Evolutionary conservation across 2,329 filamentous ascomycete genomes (phyloP), one percentile per base, ranked within the genome.

Genomic region (Penicillium sp.): DNA sequence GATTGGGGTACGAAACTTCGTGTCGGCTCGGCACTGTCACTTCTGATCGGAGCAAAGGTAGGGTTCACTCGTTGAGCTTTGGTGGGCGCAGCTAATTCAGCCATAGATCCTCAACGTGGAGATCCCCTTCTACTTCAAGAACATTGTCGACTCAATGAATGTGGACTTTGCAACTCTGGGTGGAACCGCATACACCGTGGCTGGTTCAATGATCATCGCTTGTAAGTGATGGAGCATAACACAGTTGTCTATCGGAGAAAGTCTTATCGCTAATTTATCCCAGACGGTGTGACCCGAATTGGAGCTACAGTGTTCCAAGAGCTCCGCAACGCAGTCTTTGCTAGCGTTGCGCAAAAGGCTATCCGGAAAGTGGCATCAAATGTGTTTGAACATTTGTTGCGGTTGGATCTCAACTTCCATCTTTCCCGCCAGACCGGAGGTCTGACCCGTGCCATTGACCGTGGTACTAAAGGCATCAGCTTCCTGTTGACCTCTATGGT

Each of bases 71-170:
- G 9, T 34, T 29, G 44, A 24, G 52, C 60, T 67, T 46, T 67
- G 56, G 48, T 42, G 54, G 50, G 32, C 38, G 54, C 32, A 71
- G 81, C 45, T 36, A n/a, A 36, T 36, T n/a, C 34, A 16, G 34
- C 6, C 13, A n/a, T 46, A 65, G 82, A 73, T 96, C 46, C 81
- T 99, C 68, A 99, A 97, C 73, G 94, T 99, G 14, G 92, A 99
- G 78, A 91, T 99, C 44, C 94, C 94, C 0, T 99, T 99, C 72
- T 99, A 97, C 80, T 99, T 99, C 81, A 97, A 97, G 81, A 92
- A 80, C 74, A 97, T 99, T 61, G 91, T 99, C 40, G 95, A 99
- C 74, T 87, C 91, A 18, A 96, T 99, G 91, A 99, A 99, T 72
- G 84, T 99, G 63, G 94, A 99, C 73, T 87, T 96, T 70, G 83